Evolutionary conservation across 768 basidiomycete genomes (phyloP), one percentile per base, ranked within the genome.

Genomic region (Hericium coralloides): DNA sequence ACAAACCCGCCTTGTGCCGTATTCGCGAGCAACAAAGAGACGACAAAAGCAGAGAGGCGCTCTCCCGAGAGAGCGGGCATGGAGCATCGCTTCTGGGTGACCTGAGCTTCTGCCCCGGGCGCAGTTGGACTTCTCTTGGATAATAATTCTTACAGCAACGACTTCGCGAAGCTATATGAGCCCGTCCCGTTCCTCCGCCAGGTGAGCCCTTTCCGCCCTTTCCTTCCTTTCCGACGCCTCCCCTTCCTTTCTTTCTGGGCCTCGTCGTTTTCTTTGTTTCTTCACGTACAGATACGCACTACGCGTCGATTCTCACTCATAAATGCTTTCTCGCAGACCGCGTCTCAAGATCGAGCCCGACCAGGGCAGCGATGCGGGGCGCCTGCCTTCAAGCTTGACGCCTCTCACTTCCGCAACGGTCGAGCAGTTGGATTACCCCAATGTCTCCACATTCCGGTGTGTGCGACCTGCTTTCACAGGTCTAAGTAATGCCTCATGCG

Each of bases 361-460:
- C 20, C 15, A n/a, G 17, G 12, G 20, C 22, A 39, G 39, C 8
- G 39, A 55, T 3, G 22, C 23, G 4, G 18, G 31, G 10, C 18
- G 9, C 18, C 22, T 49, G 18, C 55, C 55, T 2, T 49, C 55
- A 17, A 56, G 55, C 55, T 56, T 51, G 20, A 20, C 55, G 23
- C 20, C 23, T 26, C 48, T 18, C 8, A 31, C 8, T 31, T 8
- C 31, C 31, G 6, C 49, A 10, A 37, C 37, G 15, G 17, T 38
- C n/a, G 52, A 45, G 22, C 38, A 52, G 17, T 6, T 38, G 10
- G 52, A 52, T 17, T 56, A 56, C 55, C 39, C 58, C 20, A 48
- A 56, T 49, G 49, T 37, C 6, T 56, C 58, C 17, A 47, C 31
- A 15, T 59, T 59, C 50, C 20, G 55, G 58, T 59, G 39, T 43